Evolutionary conservation across 345 rosid genomes (phyloP).

Genomic region (Brassica rapa): DNA sequence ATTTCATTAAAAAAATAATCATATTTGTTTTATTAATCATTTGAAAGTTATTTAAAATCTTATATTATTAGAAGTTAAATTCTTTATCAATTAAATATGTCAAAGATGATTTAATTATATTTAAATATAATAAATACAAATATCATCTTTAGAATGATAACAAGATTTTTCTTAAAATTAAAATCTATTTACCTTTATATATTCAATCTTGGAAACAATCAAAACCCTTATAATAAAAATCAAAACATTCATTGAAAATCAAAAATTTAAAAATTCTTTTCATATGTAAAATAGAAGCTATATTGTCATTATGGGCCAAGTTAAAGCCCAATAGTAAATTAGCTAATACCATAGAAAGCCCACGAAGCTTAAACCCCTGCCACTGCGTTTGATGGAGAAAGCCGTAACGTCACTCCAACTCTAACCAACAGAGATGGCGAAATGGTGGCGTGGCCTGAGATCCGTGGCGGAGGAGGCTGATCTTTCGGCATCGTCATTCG

Average conservation of each 20-base stretch:
- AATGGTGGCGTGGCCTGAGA: conserved; percentile 42
- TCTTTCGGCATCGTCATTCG: conserved; percentile 9
- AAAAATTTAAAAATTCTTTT: background rate
- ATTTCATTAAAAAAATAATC: too few relatives aligned
- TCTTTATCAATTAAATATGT: background rate
- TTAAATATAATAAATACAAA: too few relatives aligned
- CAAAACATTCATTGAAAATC: background rate
- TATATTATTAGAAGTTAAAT: too few relatives aligned
- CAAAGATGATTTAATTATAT: background rate
- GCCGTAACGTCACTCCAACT: conserved; percentile 27
- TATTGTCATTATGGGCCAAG: background rate
- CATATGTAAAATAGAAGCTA: background rate
- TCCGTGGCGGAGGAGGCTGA: conserved; percentile 25
- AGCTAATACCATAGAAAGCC: conserved; percentile 5
- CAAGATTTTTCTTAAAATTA: too few relatives aligned
- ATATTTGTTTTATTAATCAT: too few relatives aligned
- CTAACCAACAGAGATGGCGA: conserved; percentile 40
- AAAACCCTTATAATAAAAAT: too few relatives aligned
- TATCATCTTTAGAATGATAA: background rate
- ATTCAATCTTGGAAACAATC: background rate
- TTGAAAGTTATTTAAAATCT: background rate
- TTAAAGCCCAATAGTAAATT: background rate
- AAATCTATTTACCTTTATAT: too few relatives aligned
- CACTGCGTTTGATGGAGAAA: conserved; percentile 6
- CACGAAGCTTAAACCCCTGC: conserved; percentile 27